Conservation (phyloP, 495 filamentous ascomycete genomes). For the Cladorrhinum samala region DNA sequence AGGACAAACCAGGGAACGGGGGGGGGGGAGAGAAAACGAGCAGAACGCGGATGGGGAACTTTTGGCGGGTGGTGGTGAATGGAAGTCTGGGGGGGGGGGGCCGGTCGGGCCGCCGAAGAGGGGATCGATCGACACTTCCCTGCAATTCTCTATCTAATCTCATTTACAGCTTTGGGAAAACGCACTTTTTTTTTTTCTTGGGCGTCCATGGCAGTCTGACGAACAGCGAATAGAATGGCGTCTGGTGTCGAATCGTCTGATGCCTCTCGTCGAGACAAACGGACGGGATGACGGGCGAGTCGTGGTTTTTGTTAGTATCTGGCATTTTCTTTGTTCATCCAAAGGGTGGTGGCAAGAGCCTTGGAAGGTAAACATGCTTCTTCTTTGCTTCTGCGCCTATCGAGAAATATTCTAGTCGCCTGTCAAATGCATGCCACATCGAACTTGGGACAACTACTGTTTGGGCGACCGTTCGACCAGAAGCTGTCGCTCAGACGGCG, state of each 20-base stretch:
- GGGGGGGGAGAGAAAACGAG: slow-evolving; percentile 2
- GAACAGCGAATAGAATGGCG: too few relatives aligned
- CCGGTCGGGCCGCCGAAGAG: slow-evolving; percentile 17
- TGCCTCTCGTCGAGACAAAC: neutral
- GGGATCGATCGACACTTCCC: slow-evolving; percentile 24
- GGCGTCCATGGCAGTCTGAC: neutral
- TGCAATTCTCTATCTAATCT: slow-evolving; percentile 2
- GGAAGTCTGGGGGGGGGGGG: slow-evolving; percentile 11
- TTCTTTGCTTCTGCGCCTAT: neutral
- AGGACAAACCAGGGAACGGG: neutral
- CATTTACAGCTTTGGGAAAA: slow-evolving; percentile 11
- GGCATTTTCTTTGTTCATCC: neutral
- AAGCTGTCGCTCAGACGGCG: neutral
- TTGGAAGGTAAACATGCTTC: neutral
- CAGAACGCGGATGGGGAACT: neutral
- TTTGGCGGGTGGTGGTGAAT: neutral
- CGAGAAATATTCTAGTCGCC: neutral
- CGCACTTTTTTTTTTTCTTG: neutral
- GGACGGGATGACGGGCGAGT: too few relatives aligned
- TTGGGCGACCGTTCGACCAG: too few relatives aligned
- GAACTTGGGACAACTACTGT: neutral
- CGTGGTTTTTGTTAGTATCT: too few relatives aligned
- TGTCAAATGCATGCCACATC: neutral
- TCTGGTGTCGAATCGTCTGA: neutral
- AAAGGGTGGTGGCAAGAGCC: neutral